Conservation (phyloP, 2,329 filamentous ascomycete species). For the Thelonectria discophora region DNA sequence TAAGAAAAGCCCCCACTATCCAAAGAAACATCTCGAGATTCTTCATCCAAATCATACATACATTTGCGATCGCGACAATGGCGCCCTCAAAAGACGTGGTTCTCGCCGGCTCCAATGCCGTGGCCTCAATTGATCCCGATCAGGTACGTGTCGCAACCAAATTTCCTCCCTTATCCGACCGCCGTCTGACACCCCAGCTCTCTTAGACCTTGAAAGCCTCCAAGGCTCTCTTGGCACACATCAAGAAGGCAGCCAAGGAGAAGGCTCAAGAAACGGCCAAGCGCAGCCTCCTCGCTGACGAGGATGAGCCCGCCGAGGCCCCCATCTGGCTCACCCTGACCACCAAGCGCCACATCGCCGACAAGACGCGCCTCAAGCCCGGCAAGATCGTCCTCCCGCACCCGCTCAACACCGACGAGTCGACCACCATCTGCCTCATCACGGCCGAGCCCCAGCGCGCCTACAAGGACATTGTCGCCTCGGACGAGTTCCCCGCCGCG, state of each 20-base stretch:
- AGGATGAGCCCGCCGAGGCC: conserved; percentile 54
- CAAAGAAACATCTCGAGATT: conserved; percentile 39
- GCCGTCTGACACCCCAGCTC: conserved; percentile 24
- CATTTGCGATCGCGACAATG: conserved; percentile 46
- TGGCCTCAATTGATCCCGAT: conserved; percentile 51
- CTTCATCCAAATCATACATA: conserved; percentile 28
- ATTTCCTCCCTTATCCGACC: neutral
- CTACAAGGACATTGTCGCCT: conserved; percentile 88
- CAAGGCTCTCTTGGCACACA: conserved; percentile 68
- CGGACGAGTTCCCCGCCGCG: conserved; percentile 73
- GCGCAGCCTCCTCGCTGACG: conserved; percentile 64
- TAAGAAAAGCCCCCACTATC: conserved; percentile 43
- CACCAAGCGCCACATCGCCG: conserved; percentile 72
- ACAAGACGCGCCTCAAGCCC: conserved; percentile 83
- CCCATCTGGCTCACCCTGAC: conserved; percentile 71
- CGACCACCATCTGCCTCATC: conserved; percentile 83
- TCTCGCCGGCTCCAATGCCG: conserved; percentile 44
- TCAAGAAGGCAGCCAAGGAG: conserved; percentile 64
- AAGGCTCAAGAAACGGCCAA: conserved; percentile 58
- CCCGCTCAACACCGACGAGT: conserved; percentile 71
- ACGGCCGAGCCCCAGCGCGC: conserved; percentile 81
- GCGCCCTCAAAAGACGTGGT: conserved; percentile 53
- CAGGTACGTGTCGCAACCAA: conserved; percentile 46
- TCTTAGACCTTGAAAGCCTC: conserved; percentile 68
- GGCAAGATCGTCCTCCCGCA: conserved; percentile 83